Evolutionary conservation across 805 yeast genomes (phyloP).

Genomic region (Hanseniaspora valbyensis): DNA sequence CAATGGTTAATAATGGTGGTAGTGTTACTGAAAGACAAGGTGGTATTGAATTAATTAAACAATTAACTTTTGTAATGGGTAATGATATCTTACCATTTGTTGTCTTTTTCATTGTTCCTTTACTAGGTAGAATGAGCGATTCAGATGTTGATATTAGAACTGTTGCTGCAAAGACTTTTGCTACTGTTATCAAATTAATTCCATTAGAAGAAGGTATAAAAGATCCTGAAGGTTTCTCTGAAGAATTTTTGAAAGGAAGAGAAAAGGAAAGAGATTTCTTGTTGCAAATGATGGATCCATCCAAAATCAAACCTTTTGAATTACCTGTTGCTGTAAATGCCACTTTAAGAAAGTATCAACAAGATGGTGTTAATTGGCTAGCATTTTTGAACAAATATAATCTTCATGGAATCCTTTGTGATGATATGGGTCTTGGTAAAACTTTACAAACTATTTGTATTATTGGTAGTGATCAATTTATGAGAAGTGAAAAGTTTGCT

Average conservation of each 20-base stretch:
- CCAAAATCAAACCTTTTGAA: conserved; percentile 75
- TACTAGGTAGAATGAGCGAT: conserved; percentile 96
- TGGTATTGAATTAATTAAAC: conserved; percentile 82
- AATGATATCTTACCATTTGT: conserved; percentile 83
- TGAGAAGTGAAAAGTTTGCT: conserved; percentile 59
- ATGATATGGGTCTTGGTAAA: conserved; percentile 98
- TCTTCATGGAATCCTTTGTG: conserved; percentile 93
- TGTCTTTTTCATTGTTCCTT: conserved; percentile 90
- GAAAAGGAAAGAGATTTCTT: conserved; percentile 90
- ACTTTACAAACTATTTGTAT: conserved; percentile 95
- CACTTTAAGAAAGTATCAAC: conserved; percentile 86
- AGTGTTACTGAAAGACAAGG: conserved; percentile 73
- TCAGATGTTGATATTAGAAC: conserved; percentile 77
- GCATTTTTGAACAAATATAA: conserved; percentile 91
- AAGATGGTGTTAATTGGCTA: conserved; percentile 97
- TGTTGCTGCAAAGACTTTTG: conserved; percentile 90
- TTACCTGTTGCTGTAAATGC: conserved; percentile 89
- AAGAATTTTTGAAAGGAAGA: conserved; percentile 71
- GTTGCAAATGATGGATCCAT: conserved; percentile 95
- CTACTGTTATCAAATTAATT: conserved; percentile 85
- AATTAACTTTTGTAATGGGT: conserved; percentile 76
- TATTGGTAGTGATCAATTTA: conserved; percentile 87
- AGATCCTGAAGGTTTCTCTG: conserved; percentile 86
- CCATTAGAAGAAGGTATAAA: conserved; percentile 97
- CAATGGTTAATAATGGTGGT: conserved; percentile 68